These are phyloP conservation scores for Neoarthrinium moseri DNA, from an alignment of 2,329 filamentous ascomycete genomes.

Conservation along the genomic window DNA sequence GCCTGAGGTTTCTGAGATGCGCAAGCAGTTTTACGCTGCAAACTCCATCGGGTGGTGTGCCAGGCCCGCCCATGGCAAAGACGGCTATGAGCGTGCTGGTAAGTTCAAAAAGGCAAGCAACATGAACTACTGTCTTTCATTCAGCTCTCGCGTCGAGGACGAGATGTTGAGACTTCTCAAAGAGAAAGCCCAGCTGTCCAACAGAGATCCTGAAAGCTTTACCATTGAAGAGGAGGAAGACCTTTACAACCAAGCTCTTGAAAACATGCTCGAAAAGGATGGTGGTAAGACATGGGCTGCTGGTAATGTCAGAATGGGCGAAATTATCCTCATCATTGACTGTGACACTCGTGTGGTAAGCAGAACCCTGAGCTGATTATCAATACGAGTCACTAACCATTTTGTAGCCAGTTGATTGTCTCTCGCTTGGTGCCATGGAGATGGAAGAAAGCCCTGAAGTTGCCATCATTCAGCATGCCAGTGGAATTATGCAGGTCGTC, in stretches of 20 bases:
- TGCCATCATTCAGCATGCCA: constrained; percentile 65
- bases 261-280: constrained; percentile 46
- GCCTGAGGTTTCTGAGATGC: constrained; percentile 35
- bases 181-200: not conserved
- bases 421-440: constrained; percentile 65
- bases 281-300: constrained; percentile 54
- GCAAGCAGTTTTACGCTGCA: constrained; percentile 48
- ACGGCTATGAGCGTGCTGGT: constrained; percentile 49
- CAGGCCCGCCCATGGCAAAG: constrained; percentile 7
- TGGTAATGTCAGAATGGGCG: constrained; percentile 55
- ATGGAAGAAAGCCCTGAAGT: constrained; percentile 66
- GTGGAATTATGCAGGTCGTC: constrained; percentile 71
- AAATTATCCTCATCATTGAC: constrained; percentile 52
- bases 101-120: constrained; percentile 68
- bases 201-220: not conserved
- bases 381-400: not conserved
- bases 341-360: constrained; percentile 37
- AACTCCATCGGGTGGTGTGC: constrained; percentile 31
- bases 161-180: constrained; percentile 32
- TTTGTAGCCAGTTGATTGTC: constrained; percentile 28
- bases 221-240: not conserved
- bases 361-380: not conserved
- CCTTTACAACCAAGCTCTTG: constrained; percentile 21
- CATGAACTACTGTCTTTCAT: constrained; percentile 63
- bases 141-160: constrained; percentile 56